Conservation (phyloP, 1,139 yeast species). For the Geotrichum australiense region DNA sequence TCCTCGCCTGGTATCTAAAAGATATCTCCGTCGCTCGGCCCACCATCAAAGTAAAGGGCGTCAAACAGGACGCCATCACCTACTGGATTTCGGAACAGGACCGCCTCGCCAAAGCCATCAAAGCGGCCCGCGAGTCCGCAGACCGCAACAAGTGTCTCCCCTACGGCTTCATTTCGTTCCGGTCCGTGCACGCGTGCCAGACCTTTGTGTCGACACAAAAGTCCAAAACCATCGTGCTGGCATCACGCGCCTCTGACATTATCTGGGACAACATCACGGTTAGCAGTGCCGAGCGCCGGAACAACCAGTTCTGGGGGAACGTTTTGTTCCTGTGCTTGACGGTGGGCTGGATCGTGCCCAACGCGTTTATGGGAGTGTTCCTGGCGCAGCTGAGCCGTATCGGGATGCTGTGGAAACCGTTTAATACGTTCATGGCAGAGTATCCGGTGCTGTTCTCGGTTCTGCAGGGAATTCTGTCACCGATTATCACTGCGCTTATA, state of each 20-base stretch:
- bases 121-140: slow-evolving; percentile 24
- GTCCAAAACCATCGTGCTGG: slow-evolving; percentile 21
- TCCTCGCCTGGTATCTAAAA: slow-evolving; percentile 32
- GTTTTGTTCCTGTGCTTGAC: slow-evolving; percentile 29
- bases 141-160: slow-evolving; percentile 24
- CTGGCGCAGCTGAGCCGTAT: slow-evolving; percentile 34
- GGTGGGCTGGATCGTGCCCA: slow-evolving; percentile 38
- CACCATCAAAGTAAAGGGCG: slow-evolving; percentile 11
- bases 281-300: slow-evolving; percentile 28
- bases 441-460: slow-evolving; percentile 33
- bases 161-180: slow-evolving; percentile 36
- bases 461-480: slow-evolving; percentile 38
- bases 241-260: slow-evolving; percentile 36
- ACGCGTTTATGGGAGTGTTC: slow-evolving; percentile 39
- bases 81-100: slow-evolving; percentile 25
- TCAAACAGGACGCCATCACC: slow-evolving; percentile 32
- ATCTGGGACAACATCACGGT: slow-evolving; percentile 36
- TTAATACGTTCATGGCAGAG: slow-evolving; percentile 28
- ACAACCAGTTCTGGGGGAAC: slow-evolving; percentile 35
- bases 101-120: slow-evolving; percentile 27
- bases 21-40: slow-evolving; percentile 25
- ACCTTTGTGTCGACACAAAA: slow-evolving; percentile 23
- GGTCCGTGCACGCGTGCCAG: slow-evolving; percentile 29
- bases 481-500: slow-evolving; percentile 33
- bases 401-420: slow-evolving; percentile 35